phyloP scores from a whole-genome alignment of 2,329 filamentous ascomycete species.

The Aspergillus ustus region DNA sequence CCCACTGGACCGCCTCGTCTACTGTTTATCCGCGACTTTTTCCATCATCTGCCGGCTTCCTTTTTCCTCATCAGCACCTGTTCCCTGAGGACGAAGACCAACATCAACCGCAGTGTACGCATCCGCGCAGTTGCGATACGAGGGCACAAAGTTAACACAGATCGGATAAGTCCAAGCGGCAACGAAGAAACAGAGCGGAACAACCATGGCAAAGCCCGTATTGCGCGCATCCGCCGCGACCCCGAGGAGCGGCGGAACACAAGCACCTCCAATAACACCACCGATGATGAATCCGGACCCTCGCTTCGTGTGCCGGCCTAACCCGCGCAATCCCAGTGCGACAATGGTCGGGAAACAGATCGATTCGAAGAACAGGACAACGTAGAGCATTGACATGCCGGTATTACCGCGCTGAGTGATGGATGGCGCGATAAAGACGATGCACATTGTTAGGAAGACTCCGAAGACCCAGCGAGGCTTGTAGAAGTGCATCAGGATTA shows the following conservation, averaged over 20 bases:
- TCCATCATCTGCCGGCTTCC: neutral
- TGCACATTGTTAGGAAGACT: neutral
- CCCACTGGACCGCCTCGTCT: neutral
- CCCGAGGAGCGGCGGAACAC: neutral
- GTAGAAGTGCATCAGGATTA: neutral
- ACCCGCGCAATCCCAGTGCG: neutral
- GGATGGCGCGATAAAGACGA: neutral
- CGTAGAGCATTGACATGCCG: neutral
- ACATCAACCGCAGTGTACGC: neutral
- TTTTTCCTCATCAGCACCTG: neutral
- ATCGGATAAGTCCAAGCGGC: neutral
- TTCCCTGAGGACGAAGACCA: neutral
- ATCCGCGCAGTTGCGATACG: neutral
- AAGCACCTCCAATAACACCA: neutral
- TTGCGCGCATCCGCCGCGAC: neutral
- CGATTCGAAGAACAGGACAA: neutral
- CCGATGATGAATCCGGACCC: neutral
- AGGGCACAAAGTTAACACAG: neutral
- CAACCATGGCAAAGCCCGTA: neutral
- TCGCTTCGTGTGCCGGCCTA: constrained; percentile 8
- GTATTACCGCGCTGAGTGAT: neutral
- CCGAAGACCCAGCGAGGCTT: neutral
- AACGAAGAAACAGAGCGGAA: neutral
- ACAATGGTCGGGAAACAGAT: constrained; percentile 9
- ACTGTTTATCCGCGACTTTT: neutral